Percentiles rank a stretch among this genome's conserved stretches.
Conservation (phyloP, 1,139 yeast genomes). For the Geotrichum phurueaensis region DNA sequence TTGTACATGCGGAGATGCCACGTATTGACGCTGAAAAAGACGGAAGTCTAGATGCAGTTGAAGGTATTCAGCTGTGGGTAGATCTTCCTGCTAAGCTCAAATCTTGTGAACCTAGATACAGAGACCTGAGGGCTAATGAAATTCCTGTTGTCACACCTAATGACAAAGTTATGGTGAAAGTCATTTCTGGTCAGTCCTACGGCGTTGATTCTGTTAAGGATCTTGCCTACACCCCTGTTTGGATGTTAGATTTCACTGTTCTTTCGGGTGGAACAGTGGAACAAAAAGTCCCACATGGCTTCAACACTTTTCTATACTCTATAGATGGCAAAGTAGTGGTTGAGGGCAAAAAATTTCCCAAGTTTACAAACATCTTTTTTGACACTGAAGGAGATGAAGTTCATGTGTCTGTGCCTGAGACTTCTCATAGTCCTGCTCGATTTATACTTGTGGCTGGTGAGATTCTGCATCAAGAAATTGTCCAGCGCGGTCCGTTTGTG, state of each 20-base stretch:
- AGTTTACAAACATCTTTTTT: conserved; percentile 39
- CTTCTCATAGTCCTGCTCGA: conserved; percentile 35
- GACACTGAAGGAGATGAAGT: conserved; percentile 30
- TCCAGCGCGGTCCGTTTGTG: conserved; percentile 88
- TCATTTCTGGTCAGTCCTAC: conserved; percentile 70
- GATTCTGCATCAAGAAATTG: conserved; percentile 65
- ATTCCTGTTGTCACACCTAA: conserved; percentile 64
- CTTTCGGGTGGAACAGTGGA: conserved; percentile 62
- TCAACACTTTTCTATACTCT: conserved; percentile 63
- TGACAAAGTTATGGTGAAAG: conserved; percentile 69
- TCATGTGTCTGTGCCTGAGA: conserved; percentile 27
- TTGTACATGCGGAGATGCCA: conserved; percentile 84
- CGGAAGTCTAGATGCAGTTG: conserved; percentile 34
- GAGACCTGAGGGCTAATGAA: conserved; percentile 68
- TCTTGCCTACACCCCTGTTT: conserved; percentile 70
- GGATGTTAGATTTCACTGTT: conserved; percentile 58
- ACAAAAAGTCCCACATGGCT: conserved; percentile 55
- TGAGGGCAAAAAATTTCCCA: conserved; percentile 34
- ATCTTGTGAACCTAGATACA: conserved; percentile 66
- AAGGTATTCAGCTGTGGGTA: conserved; percentile 88
- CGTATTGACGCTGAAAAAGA: conserved; percentile 48
- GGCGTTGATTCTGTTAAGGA: conserved; percentile 76
- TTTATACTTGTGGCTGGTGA: conserved; percentile 75
- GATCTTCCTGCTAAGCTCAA: conserved; percentile 72
- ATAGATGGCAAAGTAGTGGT: conserved; percentile 56